Evolutionary conservation across 148 eudicot species (phyloP).

Genomic region (Spergularia marina): DNA sequence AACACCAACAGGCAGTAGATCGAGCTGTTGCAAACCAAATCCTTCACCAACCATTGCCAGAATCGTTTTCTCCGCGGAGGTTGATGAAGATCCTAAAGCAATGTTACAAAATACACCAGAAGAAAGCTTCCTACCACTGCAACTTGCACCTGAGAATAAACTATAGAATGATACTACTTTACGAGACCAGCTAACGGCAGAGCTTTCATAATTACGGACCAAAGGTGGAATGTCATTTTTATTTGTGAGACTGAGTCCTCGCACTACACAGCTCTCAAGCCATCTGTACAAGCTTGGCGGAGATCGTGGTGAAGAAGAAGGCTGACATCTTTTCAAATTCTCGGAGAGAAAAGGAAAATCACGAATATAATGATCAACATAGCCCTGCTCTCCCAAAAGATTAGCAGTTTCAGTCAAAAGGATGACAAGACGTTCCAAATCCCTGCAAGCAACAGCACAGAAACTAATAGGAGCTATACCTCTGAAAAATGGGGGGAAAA

Average conservation of each 20-base stretch:
- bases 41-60: constrained; percentile 96
- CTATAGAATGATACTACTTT: constrained; percentile 86
- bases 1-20: constrained; percentile 86
- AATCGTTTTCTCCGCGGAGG: constrained; percentile 63
- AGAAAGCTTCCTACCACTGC: constrained; percentile 55
- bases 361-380: constrained; percentile 81
- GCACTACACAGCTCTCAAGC: constrained; percentile 80
- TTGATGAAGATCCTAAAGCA: constrained; percentile 67
- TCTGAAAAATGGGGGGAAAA: background rate
- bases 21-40: constrained; percentile 93
- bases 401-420: constrained; percentile 64
- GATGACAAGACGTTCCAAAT: constrained; percentile 67
- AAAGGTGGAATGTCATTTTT: constrained; percentile 73
- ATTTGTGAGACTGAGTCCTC: constrained; percentile 54
- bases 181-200: constrained; percentile 80
- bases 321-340: constrained; percentile 30
- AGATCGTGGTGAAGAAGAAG: constrained; percentile 37
- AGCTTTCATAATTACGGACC: constrained; percentile 53
- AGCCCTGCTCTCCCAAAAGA: constrained; percentile 59
- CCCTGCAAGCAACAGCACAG: constrained; percentile 45
- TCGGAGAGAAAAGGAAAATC: constrained; percentile 80
- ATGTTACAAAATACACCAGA: constrained; percentile 75
- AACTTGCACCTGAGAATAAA: constrained; percentile 67
- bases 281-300: constrained; percentile 90
- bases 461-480: background rate